Evolutionary conservation across 2,329 filamentous ascomycete genomes (phyloP), one percentile per base, ranked within the genome.

Genomic region (Aspergillus transmontanensis): DNA sequence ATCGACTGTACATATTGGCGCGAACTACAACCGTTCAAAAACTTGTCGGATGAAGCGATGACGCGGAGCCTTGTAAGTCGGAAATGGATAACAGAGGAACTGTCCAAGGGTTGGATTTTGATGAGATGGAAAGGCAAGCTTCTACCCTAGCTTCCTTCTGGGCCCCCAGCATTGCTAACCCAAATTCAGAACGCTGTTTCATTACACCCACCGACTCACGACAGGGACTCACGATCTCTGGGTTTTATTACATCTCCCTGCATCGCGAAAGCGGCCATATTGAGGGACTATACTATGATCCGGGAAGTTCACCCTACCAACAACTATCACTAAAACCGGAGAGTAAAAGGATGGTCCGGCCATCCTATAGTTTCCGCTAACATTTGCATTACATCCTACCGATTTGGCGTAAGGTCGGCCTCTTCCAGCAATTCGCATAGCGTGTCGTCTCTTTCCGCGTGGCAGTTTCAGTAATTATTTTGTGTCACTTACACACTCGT

Each of bases 101-200:
- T 81, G 60, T 75, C 74, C 21, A 74, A 76, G 61, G 77, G 79
- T 30, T 83, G 81, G 81, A 81, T 84, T 55, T 66, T 84, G 67
- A 84, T 84, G 82, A 74, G 82, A 64, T 84, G 82, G 82, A 84
- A 84, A 73, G 82, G 80, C 81, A 64, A 65, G 73, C 71, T 54
- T 19, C n/a, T 53, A 26, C 12, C 43, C 45, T 45, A 11, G 23
- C 12, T 43, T n/a, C 48, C 48, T 12, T 34, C 48, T 51, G 7
- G 7, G 16, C 28, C 28, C 10, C 45, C 45, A 41, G 32, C 26
- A n/a, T 58, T 41, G 55, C 60, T 73, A 59, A 72, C 57, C 45
- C 23, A 28, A 10, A 28, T 23, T 59, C 63, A 82, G 78, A 84
- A 75, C 78, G 78, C 62, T 83, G 80, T 64, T 83, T 83, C 69